Evolutionary conservation across 2,329 filamentous ascomycete genomes (phyloP), one percentile per base, ranked within the genome.

Genomic region (Fusarium sp.): DNA sequence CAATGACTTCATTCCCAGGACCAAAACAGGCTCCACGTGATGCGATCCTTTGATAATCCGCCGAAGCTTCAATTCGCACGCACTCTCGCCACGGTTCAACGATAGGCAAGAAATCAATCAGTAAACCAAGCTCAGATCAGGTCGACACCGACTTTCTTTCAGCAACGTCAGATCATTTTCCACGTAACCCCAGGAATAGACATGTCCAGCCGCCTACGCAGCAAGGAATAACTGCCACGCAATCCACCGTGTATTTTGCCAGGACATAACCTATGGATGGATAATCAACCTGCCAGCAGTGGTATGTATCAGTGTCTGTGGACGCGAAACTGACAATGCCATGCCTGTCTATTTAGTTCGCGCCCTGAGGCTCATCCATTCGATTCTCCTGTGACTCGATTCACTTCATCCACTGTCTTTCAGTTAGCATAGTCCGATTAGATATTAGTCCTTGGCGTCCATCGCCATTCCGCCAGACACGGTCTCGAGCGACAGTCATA

Each of bases 121-220:
- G 54, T 57, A 28, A 48, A 45, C 35, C 51, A 64, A 59, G 47
- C 62, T 68, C 66, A 63, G 58, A 57, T 56, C 47, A 70, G 16
- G 16, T 65, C 59, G 72, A 74, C 72, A 75, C 75, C 75, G 72
- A 74, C 72, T 71, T 70, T 72, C 72, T 44, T 26, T 28, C 24
- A 75, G 64, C 53, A 70, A 42, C 38, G 54, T 64, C 65, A 55
- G 31, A 54, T 55, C 55, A 51, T 51, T 39, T 39, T 48, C 30
- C 9, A 35, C 10, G 18, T 33, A 50, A 44, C 31, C 7, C 39
- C 50, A 63, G 42, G 57, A 61, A 71, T 61, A 30, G 58, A 60
- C 44, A 56, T 48, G 31, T 39, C 28, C 59, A 71, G 57, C 61
- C 62, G 61, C 55, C 22, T 51, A 45, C 16, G 56, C 58, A 57